Evolutionary conservation across 495 filamentous ascomycete species (phyloP).

Genomic region (Tuber umbilicatum): DNA sequence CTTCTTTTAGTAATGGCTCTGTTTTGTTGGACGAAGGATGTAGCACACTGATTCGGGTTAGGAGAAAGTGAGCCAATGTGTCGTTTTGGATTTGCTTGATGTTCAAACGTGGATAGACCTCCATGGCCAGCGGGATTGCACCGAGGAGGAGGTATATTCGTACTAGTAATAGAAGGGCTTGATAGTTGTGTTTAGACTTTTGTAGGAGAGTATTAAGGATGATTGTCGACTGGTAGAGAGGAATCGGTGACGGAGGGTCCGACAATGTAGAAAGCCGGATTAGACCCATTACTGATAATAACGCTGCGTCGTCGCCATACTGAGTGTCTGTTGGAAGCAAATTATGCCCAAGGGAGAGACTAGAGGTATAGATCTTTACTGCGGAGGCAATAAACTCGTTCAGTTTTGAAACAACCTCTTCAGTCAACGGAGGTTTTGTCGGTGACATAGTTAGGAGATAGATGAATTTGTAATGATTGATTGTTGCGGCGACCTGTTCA

Average conservation of each 20-base stretch:
- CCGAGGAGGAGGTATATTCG: slow-evolving; percentile 53
- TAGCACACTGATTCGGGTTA: slow-evolving; percentile 54
- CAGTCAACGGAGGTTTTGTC: slow-evolving; percentile 25
- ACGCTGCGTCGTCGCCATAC: slow-evolving; percentile 53
- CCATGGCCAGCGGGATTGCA: slow-evolving; percentile 51
- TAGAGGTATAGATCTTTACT: slow-evolving; percentile 47
- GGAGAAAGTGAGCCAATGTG: slow-evolving; percentile 53
- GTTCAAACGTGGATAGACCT: slow-evolving; percentile 50
- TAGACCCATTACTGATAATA: slow-evolving; percentile 54
- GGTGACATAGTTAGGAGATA: slow-evolving; percentile 50
- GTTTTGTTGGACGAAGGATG: slow-evolving; percentile 36
- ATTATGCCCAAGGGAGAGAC: slow-evolving; percentile 37
- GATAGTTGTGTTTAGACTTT: slow-evolving; percentile 55
- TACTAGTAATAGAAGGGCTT: slow-evolving; percentile 52
- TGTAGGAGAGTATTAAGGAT: slow-evolving; percentile 50
- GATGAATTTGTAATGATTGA: slow-evolving; percentile 55
- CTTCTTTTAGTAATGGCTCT: slow-evolving; percentile 23
- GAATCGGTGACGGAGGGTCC: slow-evolving; percentile 23
- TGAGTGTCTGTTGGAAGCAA: slow-evolving; percentile 51
- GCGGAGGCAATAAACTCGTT: slow-evolving; percentile 49
- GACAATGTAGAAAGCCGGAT: slow-evolving; percentile 45
- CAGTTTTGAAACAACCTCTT: slow-evolving; percentile 40
- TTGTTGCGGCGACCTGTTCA: slow-evolving; percentile 44
- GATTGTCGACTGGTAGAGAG: slow-evolving; percentile 50
- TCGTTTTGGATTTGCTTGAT: slow-evolving; percentile 59